A percentile compares a stretch with the other conserved stretches of the same genome.
These are phyloP conservation scores for Penicillium goetzii DNA, from an alignment of 495 filamentous ascomycete genomes.

Conservation along the genomic window DNA sequence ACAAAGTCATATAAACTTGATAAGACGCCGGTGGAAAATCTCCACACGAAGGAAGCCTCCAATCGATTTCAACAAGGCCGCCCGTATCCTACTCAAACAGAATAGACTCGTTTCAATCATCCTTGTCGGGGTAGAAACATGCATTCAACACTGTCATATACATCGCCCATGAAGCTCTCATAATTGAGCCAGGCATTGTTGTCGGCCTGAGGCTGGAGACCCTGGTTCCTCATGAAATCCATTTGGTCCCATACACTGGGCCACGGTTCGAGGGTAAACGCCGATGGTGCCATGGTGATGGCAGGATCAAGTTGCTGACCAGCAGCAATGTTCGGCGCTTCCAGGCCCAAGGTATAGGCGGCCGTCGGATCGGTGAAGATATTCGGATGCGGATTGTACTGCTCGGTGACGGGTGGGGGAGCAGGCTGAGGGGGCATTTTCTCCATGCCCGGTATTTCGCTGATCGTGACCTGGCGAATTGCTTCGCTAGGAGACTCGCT, in stretches of 20 bases:
- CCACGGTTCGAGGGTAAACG: constrained; percentile 27
- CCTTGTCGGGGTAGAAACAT: constrained; percentile 26
- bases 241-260: constrained; percentile 41
- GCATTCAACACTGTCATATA: constrained; percentile 34
- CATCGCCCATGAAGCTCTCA: constrained; percentile 40
- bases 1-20: background rate
- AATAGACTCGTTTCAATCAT: background rate
- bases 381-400: background rate
- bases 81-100: background rate
- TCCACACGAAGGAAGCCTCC: background rate
- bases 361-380: background rate
- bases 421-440: background rate
- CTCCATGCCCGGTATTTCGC: background rate
- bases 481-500: constrained; percentile 1
- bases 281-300: constrained; percentile 3
- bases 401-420: background rate
- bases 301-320: constrained; percentile 11
- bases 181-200: constrained; percentile 40
- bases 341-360: constrained; percentile 10
- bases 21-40: background rate
- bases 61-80: background rate
- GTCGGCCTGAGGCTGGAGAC: constrained; percentile 8
- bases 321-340: constrained; percentile 8
- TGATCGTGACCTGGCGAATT: constrained; percentile 4
- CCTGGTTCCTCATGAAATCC: constrained; percentile 23